Base-by-base conservation (phyloP, 768 basidiomycete species). In the Rhodosporidiobolus odoratus region DNA sequence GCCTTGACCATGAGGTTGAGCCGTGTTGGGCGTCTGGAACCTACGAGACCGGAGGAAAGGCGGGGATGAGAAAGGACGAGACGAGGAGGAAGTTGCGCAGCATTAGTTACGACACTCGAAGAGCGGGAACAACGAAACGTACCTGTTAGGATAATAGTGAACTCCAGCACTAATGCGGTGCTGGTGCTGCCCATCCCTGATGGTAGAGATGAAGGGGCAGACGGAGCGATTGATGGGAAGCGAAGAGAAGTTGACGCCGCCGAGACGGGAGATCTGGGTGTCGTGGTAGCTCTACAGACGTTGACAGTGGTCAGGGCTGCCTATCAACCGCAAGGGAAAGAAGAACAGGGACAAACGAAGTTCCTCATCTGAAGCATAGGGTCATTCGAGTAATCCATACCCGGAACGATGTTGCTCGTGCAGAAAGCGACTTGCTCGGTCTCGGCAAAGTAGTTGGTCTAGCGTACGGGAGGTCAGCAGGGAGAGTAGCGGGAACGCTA, bases 361-460 rank as follows among this genome's bases (percentile, higher is more conserved):
- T 91, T 91, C 48, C 92, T 84, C 7, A 88, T 88, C 80, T 89
- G 88, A n/a, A 92, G 82, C 35, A 92, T 80, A 5, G 90, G 90
- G 75, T 91, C 89, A 45, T 78, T 78, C 32, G 80, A 79, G 71
- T 81, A 82, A 73, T 82, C 82, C 75, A 83, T 82, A 65, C 88
- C 81, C 58, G 88, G 86, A 15, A 76, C 75, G 37, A 82, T 80
- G 72, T 77, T 75, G 56, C 81, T 73, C 2, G 91, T 94, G 79
- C 90, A 94, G 79, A 92, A 94, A 0, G 91, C 92, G 62, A 88
- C 88, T 79, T 92, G 91, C 80, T 95, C 92, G 10, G 86, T 86
- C 81, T 94, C 91, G 17, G 90, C 81, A 81, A 93, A 93, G 81
- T 85, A 93, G 75, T 90, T 89, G 38, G 65, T 62, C 34, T 35